Evolutionary conservation across 345 rosid genomes (phyloP).

Genomic region (Turritis glabra): DNA sequence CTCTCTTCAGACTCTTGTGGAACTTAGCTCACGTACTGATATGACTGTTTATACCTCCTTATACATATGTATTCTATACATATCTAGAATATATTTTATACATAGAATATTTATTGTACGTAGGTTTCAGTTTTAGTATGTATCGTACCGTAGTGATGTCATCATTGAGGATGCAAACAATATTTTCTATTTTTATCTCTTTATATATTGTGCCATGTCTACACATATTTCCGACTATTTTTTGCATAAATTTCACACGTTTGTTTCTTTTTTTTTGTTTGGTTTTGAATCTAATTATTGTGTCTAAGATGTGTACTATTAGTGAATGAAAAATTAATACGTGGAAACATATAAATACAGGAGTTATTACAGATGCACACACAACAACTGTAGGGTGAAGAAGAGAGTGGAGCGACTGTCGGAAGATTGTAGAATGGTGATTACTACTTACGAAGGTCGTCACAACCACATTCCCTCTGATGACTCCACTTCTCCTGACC

Average conservation of each 20-base stretch:
- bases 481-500: constrained; percentile 80
- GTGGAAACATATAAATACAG: constrained; percentile 40
- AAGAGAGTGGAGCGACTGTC: constrained; percentile 94
- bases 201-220: constrained; percentile 15
- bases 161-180: constrained; percentile 17
- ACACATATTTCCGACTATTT: constrained; percentile 25
- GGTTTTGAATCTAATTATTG: neutral
- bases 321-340: neutral
- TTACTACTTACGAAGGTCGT: constrained; percentile 97
- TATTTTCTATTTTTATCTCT: neutral
- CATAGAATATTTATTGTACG: neutral
- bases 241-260: neutral
- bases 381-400: constrained; percentile 88
- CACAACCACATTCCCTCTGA: constrained; percentile 89
- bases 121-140: constrained; percentile 24
- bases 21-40: constrained; percentile 26
- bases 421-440: constrained; percentile 97
- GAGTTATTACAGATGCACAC: constrained; percentile 89
- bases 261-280: neutral
- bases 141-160: constrained; percentile 16
- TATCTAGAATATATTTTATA: neutral
- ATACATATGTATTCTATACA: neutral
- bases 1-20: constrained; percentile 11
- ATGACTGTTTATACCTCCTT: constrained; percentile 21
- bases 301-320: neutral